phyloP scores from a whole-genome alignment of 1,284 basidiomycete species.

The Heterobasidion annosum region DNA sequence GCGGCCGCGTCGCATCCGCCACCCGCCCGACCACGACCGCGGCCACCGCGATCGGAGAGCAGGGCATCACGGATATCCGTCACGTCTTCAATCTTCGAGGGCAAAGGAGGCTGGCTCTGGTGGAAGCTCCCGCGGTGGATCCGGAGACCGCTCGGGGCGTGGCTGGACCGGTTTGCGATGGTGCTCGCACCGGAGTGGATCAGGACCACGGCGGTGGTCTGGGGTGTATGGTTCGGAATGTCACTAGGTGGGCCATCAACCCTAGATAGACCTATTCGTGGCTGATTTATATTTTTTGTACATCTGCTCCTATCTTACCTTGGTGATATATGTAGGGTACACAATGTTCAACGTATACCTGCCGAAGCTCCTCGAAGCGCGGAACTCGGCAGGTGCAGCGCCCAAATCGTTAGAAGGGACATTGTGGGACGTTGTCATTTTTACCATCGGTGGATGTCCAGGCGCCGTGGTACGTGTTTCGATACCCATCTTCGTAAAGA shows the following conservation, averaged over 20 bases:
- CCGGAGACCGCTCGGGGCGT: conserved; percentile 47
- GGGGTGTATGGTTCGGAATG: conserved; percentile 79
- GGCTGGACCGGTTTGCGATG: conserved; percentile 65
- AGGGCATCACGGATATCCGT: background rate
- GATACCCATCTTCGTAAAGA: background rate
- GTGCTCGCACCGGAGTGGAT: conserved; percentile 81
- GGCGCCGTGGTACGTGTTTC: conserved; percentile 63
- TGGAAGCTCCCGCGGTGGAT: conserved; percentile 34
- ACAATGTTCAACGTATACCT: conserved; percentile 98
- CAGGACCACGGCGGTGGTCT: conserved; percentile 76
- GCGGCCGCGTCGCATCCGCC: no score
- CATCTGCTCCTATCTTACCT: conserved; percentile 3
- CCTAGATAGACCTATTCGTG: background rate
- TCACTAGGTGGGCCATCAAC: conserved; percentile 51
- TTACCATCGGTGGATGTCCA: conserved; percentile 79
- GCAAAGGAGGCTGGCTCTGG: conserved; percentile 17
- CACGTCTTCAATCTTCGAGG: background rate
- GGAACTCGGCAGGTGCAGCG: conserved; percentile 20
- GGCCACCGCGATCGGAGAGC: background rate
- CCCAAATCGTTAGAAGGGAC: conserved; percentile 48
- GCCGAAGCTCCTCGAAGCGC: conserved; percentile 79
- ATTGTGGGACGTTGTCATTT: conserved; percentile 78
- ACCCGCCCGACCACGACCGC: no score
- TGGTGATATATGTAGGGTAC: conserved; percentile 42
- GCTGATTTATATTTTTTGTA: background rate